phyloP scores from a whole-genome alignment of 345 rosid genomes.

The Hibiscus mutabilis region DNA sequence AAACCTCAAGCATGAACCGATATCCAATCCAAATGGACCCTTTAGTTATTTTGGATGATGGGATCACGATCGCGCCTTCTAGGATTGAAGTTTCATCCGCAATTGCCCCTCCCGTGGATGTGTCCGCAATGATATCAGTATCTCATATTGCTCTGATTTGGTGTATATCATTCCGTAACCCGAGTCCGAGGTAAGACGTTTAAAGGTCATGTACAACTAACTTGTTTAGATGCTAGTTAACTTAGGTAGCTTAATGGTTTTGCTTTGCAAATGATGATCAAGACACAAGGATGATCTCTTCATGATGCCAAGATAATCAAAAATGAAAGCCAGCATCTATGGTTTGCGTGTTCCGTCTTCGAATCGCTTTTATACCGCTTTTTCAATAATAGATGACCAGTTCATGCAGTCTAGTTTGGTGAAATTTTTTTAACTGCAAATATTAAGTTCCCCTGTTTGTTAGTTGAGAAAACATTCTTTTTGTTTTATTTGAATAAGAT shows the following conservation, averaged over 20 bases:
- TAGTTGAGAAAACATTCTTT: background rate
- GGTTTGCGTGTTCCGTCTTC: conserved; percentile 53
- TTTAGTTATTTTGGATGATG: conserved; percentile 13
- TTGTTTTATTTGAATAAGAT: background rate
- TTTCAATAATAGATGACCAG: background rate
- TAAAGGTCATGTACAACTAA: background rate
- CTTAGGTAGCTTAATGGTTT: conserved; percentile 4
- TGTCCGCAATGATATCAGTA: conserved; percentile 21
- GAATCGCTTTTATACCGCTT: background rate
- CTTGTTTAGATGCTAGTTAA: background rate
- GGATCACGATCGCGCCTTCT: conserved; percentile 12
- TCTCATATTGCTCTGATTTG: conserved; percentile 17
- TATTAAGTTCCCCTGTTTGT: background rate
- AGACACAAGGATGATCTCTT: conserved; percentile 29
- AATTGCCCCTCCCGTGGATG: conserved; percentile 21
- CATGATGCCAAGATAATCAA: conserved; percentile 45
- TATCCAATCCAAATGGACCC: conserved; percentile 22
- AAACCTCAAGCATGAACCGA: conserved; percentile 17
- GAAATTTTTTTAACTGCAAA: background rate
- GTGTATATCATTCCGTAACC: conserved; percentile 23
- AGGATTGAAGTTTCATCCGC: conserved; percentile 20
- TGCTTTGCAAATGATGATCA: conserved; percentile 18
- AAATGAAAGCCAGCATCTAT: conserved; percentile 64
- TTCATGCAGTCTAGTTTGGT: background rate
- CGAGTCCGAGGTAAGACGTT: conserved; percentile 25